Evolutionary conservation across 1,139 yeast species (phyloP).

Genomic region (Yarrowia galli): DNA sequence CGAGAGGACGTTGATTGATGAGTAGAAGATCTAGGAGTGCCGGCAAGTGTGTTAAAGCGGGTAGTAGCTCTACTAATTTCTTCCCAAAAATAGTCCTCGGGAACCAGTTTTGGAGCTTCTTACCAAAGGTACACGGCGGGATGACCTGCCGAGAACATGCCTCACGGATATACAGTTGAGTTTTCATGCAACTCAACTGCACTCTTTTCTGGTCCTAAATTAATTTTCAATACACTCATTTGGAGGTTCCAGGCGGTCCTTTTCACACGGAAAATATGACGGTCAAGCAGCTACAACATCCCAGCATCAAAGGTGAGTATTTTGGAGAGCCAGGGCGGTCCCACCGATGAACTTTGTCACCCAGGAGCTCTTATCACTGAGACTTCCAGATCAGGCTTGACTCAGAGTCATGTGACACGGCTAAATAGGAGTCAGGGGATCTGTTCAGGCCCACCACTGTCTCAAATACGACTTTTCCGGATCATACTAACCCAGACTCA

Average conservation of each 20-base stretch:
- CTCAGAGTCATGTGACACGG: background rate
- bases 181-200: constrained; percentile 35
- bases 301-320: constrained; percentile 32
- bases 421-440: background rate
- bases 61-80: too few relatives aligned
- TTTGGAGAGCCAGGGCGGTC: background rate
- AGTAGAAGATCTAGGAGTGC: too few relatives aligned
- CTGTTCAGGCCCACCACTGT: background rate
- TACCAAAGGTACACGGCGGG: background rate
- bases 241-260: background rate
- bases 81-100: too few relatives aligned
- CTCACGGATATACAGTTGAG: constrained; percentile 28
- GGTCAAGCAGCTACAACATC: constrained; percentile 14
- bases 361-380: background rate
- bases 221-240: background rate
- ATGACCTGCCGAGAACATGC: constrained; percentile 10
- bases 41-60: too few relatives aligned
- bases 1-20: background rate
- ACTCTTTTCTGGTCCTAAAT: constrained; percentile 30
- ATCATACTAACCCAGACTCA: constrained; percentile 59
- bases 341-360: background rate
- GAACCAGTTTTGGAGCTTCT: too few relatives aligned
- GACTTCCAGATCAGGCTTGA: background rate
- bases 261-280: constrained; percentile 6
- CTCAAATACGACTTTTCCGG: background rate